Base-by-base conservation (phyloP, 2,329 filamentous ascomycete species). In the Epichloe coenophiala region DNA sequence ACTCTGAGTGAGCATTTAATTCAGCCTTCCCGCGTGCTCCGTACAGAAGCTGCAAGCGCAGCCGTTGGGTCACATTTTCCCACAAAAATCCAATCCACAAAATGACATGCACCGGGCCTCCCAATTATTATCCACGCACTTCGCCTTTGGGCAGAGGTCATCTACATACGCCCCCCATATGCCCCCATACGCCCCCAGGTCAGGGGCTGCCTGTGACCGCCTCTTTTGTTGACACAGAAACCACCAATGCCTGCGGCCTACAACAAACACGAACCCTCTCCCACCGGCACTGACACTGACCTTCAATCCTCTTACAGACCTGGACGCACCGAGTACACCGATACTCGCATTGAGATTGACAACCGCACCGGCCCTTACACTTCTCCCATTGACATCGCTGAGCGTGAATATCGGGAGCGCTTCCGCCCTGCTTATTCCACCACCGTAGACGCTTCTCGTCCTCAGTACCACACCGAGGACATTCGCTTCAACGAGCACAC, bases 331-430 rank as follows among this genome's bases (percentile, higher is more conserved):
- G 61, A 71, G 61, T 81, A 80, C 72, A 71, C 76, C 62, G 78
- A 84, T 67, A 75, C 78, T 67, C 78, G 80, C 66, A 70, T 86
- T 68, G 79, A 87, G 70, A 72, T 82, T 64, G 75, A 86, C 67
- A 62, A 61, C 57, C 74, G 73, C 58, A 66, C 68, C 60, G 69
- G 71, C 62, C 65, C 69, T 55, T 69, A 69, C 63, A 65, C 72
- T 60, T 73, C 68, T 59, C 69, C 74, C 58, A 74, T 84, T 66
- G 81, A 84, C 70, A 66, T 77, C 58, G 78, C 78, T 63, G 81
- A 84, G 70, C 78, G 77, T 69, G 74, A 82, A 68, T 83, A 83
- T 67, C 80, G 80, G 63, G 70, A 79, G 65, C 77, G 76, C 58
- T 71, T 74, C 68, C 77, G 78, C 59, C 72, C 76, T 58, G 68